These are phyloP conservation scores for Sophora flavescens DNA, from an alignment of 306 rosid species.

Conservation along the genomic window DNA sequence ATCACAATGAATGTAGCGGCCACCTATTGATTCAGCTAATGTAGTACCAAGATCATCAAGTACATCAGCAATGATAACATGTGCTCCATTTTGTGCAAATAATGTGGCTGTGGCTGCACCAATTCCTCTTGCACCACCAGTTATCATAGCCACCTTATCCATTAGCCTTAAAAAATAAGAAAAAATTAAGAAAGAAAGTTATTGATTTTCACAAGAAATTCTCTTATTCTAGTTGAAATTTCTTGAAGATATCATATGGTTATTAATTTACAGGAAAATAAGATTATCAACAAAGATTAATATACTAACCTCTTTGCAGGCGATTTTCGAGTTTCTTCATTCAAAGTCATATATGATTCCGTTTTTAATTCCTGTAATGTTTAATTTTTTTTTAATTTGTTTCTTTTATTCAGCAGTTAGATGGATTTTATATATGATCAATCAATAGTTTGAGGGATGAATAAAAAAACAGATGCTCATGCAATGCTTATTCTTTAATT, in stretches of 20 bases:
- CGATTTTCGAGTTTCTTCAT: constrained; percentile 41
- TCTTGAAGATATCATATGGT: not conserved
- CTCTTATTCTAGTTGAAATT: not conserved
- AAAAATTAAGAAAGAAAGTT: not conserved
- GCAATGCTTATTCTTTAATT: constrained; percentile 2
- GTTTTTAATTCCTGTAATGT: constrained; percentile 42
- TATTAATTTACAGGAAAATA: not conserved
- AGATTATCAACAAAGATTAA: constrained; percentile 9
- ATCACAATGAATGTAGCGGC: constrained; percentile 80
- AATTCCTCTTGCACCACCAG: constrained; percentile 91
- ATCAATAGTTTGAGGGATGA: not conserved
- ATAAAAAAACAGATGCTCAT: constrained; percentile 11
- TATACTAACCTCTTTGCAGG: constrained; percentile 56
- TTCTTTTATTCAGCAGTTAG: constrained; percentile 1
- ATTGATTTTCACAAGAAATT: not conserved
- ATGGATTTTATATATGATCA: constrained; percentile 1
- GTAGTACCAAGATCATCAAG: constrained; percentile 69
- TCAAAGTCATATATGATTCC: constrained; percentile 46
- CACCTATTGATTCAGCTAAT: constrained; percentile 62
- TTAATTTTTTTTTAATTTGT: not conserved
- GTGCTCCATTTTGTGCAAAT: constrained; percentile 72
- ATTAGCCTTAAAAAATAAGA: constrained; percentile 46
- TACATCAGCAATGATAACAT: constrained; percentile 77
- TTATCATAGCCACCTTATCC: constrained; percentile 73
- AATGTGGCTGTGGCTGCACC: constrained; percentile 84